Evolutionary conservation across 1,284 basidiomycete species (phyloP), one percentile per base, ranked within the genome.

Genomic region (Paramarasmius palmivorus): DNA sequence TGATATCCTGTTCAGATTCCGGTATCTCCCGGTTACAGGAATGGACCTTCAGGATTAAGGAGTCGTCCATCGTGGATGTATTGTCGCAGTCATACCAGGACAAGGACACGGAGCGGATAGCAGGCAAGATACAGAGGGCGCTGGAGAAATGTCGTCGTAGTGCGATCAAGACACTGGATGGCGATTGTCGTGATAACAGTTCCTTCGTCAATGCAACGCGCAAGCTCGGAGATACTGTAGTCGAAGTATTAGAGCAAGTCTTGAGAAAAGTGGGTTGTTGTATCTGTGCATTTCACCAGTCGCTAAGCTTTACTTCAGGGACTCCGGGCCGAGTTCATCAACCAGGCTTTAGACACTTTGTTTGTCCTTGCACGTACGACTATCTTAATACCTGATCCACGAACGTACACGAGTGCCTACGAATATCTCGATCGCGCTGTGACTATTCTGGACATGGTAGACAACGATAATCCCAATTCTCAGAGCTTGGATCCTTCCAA

Each of bases 131-230:
- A 14, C 77, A 81, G 45, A 75, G 85, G 25, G 78, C 81, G 0
- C 56, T 88, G 10, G 87, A 88, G 61, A 74, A 80, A 52, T 61
- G 84, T n/a, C 74, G 86, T 22, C 75, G 83, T 41, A 67, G 69
- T 9, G 70, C 71, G 7, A 60, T 80, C 22, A 79, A 75, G 50
- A 57, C 72, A 14, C 50, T 85, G n/a, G 83, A 83, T 41, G 20
- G 22, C 25, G n/a, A 20, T 41, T 26, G 25, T 40, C 38, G 53
- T 32, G 51, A 54, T 38, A 32, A 17, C 25, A 20, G n/a, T 14
- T 36, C 46, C 6, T 32, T 32, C 29, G 57, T 35, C 12, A 38
- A 39, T 14, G 26, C 12, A 35, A 48, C 47, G 41, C 57, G 23
- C 38, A 61, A 23, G 51, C 58, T 78, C 14, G 55, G 71, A 26